phyloP scores from a whole-genome alignment of 1,139 yeast genomes.

The Spencermartinsiella ligniputridi region DNA sequence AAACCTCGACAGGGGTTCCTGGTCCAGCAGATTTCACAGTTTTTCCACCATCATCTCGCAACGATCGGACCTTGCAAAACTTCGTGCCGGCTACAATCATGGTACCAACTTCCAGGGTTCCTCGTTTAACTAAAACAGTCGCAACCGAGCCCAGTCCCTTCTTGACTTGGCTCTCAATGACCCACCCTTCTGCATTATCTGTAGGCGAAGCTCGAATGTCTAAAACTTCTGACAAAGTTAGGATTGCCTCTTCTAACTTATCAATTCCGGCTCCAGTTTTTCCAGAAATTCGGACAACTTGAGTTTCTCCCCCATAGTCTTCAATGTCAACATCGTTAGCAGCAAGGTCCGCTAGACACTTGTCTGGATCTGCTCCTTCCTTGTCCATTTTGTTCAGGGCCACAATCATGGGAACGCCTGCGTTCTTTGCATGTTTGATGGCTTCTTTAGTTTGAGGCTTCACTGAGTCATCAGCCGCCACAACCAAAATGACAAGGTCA shows the following conservation, averaged over 20 bases:
- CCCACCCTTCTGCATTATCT: conserved; percentile 74
- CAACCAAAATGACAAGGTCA: conserved; percentile 86
- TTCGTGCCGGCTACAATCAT: conserved; percentile 80
- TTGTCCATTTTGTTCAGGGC: conserved; percentile 93
- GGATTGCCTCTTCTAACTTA: conserved; percentile 81
- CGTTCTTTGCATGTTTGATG: conserved; percentile 81
- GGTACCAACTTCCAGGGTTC: conserved; percentile 66
- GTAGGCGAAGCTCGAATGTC: conserved; percentile 64
- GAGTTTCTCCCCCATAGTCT: conserved; percentile 94
- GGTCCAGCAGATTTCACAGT: conserved; percentile 68
- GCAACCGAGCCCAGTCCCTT: conserved; percentile 86
- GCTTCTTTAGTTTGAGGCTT: conserved; percentile 98
- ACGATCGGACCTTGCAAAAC: conserved; percentile 79
- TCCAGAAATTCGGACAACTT: conserved; percentile 83
- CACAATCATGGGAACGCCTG: conserved; percentile 82
- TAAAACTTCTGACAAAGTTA: conserved; percentile 75
- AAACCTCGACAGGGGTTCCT: conserved; percentile 83
- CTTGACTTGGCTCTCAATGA: conserved; percentile 78
- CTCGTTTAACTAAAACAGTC: conserved; percentile 76
- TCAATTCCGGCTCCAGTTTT: conserved; percentile 83
- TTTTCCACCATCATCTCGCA: conserved; percentile 72
- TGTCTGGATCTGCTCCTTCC: conserved; percentile 64
- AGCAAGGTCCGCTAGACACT: conserved; percentile 73
- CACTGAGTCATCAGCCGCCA: conserved; percentile 97
- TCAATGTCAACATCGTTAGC: conserved; percentile 79